Evolutionary conservation across 2,329 filamentous ascomycete species (phyloP).

Genomic region (Aspergillus ruber): DNA sequence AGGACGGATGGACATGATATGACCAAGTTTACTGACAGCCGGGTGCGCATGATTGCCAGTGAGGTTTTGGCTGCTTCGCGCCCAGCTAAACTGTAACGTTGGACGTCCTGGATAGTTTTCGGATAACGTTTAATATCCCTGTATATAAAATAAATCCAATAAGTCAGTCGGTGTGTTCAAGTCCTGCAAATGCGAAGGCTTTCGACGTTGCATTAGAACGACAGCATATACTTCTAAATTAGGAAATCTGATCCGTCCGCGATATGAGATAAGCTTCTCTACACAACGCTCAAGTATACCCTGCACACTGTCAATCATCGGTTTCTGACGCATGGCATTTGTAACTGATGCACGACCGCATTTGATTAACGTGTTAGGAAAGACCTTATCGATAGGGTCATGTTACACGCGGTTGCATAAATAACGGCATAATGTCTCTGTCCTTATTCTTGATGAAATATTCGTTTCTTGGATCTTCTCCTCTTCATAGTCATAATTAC

Average conservation of each 20-base stretch:
- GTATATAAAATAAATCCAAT: not conserved
- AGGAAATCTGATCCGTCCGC: not conserved
- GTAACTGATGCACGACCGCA: constrained; percentile 13
- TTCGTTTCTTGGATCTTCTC: not conserved
- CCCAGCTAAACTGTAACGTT: not conserved
- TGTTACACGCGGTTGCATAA: not conserved
- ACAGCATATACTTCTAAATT: not conserved
- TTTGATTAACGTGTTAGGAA: constrained; percentile 23
- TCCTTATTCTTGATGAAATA: not conserved
- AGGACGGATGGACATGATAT: not conserved
- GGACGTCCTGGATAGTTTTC: not conserved
- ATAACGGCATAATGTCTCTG: not conserved
- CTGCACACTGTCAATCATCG: too few relatives aligned
- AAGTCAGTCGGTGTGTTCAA: not conserved
- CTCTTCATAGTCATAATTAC: not conserved
- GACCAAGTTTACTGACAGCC: not conserved
- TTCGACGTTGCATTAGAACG: too few relatives aligned
- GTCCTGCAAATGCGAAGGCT: too few relatives aligned
- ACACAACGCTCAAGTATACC: not conserved
- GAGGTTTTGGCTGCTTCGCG: not conserved
- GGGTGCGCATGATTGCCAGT: not conserved
- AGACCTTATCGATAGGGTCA: constrained; percentile 1
- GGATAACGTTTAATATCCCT: too few relatives aligned
- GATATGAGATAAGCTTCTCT: not conserved
- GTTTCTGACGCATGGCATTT: not conserved